Evolutionary conservation across 495 filamentous ascomycete genomes (phyloP), one percentile per base, ranked within the genome.

Genomic region (Penicillium desertorum): DNA sequence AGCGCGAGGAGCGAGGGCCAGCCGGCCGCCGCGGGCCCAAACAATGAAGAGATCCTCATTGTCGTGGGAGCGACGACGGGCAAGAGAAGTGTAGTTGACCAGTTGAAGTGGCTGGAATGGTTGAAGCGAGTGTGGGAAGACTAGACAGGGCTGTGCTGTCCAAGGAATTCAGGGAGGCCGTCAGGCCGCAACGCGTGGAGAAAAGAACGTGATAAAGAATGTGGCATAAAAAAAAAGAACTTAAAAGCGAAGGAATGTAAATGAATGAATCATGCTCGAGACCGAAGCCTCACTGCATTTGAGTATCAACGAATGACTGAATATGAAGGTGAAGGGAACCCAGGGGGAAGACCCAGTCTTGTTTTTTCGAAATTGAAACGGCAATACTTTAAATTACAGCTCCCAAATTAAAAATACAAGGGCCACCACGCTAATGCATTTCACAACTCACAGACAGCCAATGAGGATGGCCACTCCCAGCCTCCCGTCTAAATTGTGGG

Each of bases 41-140:
- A 78, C 74, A 81, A 79, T 79, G 83, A 83, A 77, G 76, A 63
- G 47, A 62, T 54, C 75, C 80, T 82, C 83, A 85, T 85, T 71
- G 76, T 67, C 58, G 62, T 65, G 72, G 63, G 60, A 56, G 70
- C 72, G 71, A 79, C 75, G 77, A 80, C 74, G 62, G 72, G 66
- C 56, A 41, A 51, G 53, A 57, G 54, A 54, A 45, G 50, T 34
- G 47, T 52, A 36, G 47, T 45, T 34, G 27, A 25, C 47, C 32
- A 62, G 39, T 43, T 19, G 32, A 43, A 53, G 29, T 44, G 44
- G 45, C 34, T 19, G 27, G 34, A 53, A 34, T 44, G 41, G 43
- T 29, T 57, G 39, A 49, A 63, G 46, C 51, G 57, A 65, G 34
- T 56, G 58, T 59, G 58, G 50, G 57, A 37, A 12, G 45, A 46